Evolutionary conservation across 306 rosid species (phyloP).

Genomic region (Lupinus albus): DNA sequence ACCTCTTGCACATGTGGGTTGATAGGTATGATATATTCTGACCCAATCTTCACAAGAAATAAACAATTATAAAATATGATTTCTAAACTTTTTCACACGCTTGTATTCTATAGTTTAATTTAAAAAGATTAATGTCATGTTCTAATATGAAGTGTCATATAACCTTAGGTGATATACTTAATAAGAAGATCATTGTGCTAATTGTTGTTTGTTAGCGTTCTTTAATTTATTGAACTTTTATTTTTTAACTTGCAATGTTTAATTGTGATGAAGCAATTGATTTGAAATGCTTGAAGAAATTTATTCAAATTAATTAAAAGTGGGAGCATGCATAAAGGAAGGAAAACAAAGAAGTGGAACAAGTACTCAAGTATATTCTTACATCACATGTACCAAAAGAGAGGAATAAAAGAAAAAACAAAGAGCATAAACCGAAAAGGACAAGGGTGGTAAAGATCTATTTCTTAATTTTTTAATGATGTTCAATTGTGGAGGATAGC

Average conservation of each 20-base stretch:
- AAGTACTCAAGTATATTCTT: constrained; percentile 33
- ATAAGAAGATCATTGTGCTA: background rate
- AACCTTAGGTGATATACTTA: background rate
- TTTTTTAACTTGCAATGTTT: background rate
- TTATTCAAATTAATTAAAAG: background rate
- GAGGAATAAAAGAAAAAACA: constrained; percentile 25
- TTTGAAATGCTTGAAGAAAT: constrained; percentile 37
- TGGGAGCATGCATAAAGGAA: constrained; percentile 14
- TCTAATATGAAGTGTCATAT: constrained; percentile 28
- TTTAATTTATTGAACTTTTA: background rate
- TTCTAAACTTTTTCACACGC: background rate
- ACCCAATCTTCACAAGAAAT: constrained; percentile 6
- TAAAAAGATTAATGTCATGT: constrained; percentile 16
- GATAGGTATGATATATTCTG: background rate
- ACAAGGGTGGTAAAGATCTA: constrained; percentile 48
- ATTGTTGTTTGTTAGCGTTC: background rate
- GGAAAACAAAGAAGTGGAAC: constrained; percentile 24
- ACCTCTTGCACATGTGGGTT: background rate
- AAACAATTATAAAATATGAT: constrained; percentile 9
- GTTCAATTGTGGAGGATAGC: constrained; percentile 48
- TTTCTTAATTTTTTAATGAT: constrained; percentile 38
- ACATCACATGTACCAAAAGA: constrained; percentile 38
- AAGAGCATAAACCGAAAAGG: constrained; percentile 52
- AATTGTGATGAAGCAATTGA: background rate
- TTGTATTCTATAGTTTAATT: constrained; percentile 2